These are phyloP conservation scores for Graphium sp. DNA, from an alignment of 2,329 filamentous ascomycete species.

Conservation along the genomic window DNA sequence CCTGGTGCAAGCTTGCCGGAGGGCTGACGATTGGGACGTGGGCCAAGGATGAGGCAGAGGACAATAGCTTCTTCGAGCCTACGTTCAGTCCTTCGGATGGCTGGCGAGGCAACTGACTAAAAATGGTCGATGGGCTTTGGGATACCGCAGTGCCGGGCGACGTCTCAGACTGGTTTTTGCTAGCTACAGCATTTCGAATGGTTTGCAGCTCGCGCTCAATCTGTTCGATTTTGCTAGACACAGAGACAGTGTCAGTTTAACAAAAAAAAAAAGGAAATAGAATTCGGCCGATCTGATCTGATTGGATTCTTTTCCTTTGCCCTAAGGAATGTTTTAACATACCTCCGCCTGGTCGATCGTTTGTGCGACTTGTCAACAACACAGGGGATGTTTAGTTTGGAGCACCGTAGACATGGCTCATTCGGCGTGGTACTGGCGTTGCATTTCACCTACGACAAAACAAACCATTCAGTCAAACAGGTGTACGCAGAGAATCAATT, in stretches of 20 bases:
- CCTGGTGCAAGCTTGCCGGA: constrained; percentile 1
- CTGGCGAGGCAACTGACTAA: background rate
- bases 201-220: constrained; percentile 35
- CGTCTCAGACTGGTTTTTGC: background rate
- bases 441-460: constrained; percentile 25
- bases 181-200: constrained; percentile 31
- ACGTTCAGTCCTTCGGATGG: background rate
- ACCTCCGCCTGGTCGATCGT: constrained; percentile 26
- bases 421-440: constrained; percentile 19
- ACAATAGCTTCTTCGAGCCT: too few relatives aligned
- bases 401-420: constrained; percentile 25
- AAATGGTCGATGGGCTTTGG: background rate
- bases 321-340: constrained; percentile 2
- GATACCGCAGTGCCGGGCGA: constrained; percentile 1
- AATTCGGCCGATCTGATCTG: too few relatives aligned
- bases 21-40: too few relatives aligned
- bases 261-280: background rate
- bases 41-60: too few relatives aligned
- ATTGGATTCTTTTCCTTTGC: too few relatives aligned
- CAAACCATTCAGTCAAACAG: constrained; percentile 5
- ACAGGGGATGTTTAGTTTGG: constrained; percentile 23
- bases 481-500: too few relatives aligned
- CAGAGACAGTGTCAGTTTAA: background rate
- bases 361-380: constrained; percentile 29
- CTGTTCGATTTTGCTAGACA: constrained; percentile 32